Conservation (phyloP, 371 early-diverging fungal genomes). For the Mucor circinelloides region DNA sequence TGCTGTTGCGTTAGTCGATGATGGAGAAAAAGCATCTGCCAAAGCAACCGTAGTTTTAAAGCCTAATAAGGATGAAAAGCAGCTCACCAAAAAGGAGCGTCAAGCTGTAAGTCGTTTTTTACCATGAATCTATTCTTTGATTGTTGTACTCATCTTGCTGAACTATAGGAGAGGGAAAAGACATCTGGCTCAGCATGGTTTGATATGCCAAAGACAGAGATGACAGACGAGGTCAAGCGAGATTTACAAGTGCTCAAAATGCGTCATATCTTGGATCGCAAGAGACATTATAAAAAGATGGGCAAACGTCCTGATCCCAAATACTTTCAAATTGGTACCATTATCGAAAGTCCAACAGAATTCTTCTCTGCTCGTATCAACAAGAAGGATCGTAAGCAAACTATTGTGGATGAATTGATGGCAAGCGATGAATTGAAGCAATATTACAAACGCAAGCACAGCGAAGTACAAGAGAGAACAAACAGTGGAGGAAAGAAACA, state of each 20-base stretch:
- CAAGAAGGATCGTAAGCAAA: constrained; percentile 81
- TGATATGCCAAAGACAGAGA: constrained; percentile 83
- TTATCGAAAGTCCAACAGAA: constrained; percentile 89
- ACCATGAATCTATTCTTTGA: not conserved
- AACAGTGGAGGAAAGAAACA: constrained; percentile 66
- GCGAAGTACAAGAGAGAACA: constrained; percentile 72
- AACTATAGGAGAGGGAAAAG: constrained; percentile 56
- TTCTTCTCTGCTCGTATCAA: constrained; percentile 84
- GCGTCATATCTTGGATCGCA: constrained; percentile 91
- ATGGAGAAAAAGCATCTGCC: constrained; percentile 9
- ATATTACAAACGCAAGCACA: constrained; percentile 86
- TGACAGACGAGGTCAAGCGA: constrained; percentile 87
- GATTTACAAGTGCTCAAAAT: constrained; percentile 86
- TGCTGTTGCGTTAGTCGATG: constrained; percentile 24
- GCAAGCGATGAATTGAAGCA: constrained; percentile 69
- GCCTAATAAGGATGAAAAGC: constrained; percentile 24
- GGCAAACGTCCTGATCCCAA: constrained; percentile 74
- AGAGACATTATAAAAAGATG: constrained; percentile 89
- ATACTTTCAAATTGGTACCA: constrained; percentile 92
- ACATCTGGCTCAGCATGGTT: constrained; percentile 89
- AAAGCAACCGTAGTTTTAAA: constrained; percentile 25
- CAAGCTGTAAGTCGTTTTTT: constrained; percentile 33
- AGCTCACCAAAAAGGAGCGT: constrained; percentile 31
- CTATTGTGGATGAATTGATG: constrained; percentile 88
- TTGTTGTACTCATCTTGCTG: not conserved